Conservation (phyloP, 2,329 filamentous ascomycete genomes). For the Metarhizium album region DNA sequence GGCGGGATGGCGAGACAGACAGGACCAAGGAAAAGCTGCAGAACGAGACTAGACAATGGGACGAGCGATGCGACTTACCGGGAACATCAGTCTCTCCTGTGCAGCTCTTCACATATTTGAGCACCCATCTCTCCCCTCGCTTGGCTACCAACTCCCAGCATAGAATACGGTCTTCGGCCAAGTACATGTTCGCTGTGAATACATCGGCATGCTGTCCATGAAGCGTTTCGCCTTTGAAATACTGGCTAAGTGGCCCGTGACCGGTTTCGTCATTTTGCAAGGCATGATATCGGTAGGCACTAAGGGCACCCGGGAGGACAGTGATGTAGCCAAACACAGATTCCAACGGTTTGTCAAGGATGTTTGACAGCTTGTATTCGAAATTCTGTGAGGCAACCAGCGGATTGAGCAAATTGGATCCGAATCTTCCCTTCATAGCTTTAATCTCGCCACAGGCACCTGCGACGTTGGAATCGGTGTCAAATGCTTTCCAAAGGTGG, state of each 20-base stretch:
- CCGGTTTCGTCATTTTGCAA: conserved; percentile 94
- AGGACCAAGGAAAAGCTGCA: neutral
- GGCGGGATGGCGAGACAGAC: neutral
- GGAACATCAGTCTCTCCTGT: conserved; percentile 97
- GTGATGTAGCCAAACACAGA: conserved; percentile 98
- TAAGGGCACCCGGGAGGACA: conserved; percentile 86
- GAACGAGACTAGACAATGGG: neutral
- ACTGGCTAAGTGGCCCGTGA: conserved; percentile 89
- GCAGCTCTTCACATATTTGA: conserved; percentile 96
- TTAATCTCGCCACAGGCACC: conserved; percentile 97
- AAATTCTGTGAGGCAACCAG: conserved; percentile 97
- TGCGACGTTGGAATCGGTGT: conserved; percentile 93
- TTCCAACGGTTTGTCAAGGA: conserved; percentile 92
- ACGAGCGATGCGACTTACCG: conserved; percentile 44
- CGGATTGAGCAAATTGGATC: conserved; percentile 78
- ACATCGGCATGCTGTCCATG: conserved; percentile 95
- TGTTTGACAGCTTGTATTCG: conserved; percentile 99
- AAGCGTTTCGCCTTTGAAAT: conserved; percentile 97
- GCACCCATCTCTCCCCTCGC: conserved; percentile 84
- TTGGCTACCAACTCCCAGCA: conserved; percentile 97
- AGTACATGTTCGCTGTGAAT: conserved; percentile 94
- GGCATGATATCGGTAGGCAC: conserved; percentile 90
- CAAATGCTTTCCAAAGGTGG: conserved; percentile 97
- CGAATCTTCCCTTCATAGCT: conserved; percentile 83
- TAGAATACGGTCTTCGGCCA: conserved; percentile 80